phyloP scores from a whole-genome alignment of 2,329 filamentous ascomycete species.

The Sphaerulina vaccinii region DNA sequence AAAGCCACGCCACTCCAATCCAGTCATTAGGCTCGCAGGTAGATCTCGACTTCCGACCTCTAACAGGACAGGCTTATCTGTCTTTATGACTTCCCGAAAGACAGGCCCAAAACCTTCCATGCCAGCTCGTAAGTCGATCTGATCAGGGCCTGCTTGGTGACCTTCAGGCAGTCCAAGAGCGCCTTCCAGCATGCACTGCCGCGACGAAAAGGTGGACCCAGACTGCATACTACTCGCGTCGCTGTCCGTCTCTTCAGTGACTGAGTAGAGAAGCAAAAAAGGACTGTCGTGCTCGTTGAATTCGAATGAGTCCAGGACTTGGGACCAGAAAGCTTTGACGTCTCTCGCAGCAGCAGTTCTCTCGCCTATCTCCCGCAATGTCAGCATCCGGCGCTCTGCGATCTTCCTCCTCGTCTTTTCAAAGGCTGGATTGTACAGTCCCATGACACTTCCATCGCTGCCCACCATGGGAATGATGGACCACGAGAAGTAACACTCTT shows the following conservation, averaged over 20 bases:
- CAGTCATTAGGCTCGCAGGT: conserved; percentile 62
- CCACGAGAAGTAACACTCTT: conserved; percentile 83
- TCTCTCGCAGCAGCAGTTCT: conserved; percentile 70
- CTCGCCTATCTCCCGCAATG: conserved; percentile 73
- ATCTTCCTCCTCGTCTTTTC: conserved; percentile 78
- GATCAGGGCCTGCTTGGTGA: conserved; percentile 60
- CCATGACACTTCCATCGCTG: conserved; percentile 68
- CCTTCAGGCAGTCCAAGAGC: conserved; percentile 65
- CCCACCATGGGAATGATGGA: conserved; percentile 76
- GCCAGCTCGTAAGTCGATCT: conserved; percentile 68
- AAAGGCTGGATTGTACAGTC: conserved; percentile 76
- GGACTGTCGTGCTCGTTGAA: conserved; percentile 75
- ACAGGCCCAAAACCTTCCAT: conserved; percentile 73
- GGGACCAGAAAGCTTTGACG: conserved; percentile 70
- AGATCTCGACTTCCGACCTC: conserved; percentile 65
- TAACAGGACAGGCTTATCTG: conserved; percentile 65
- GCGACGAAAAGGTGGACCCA: conserved; percentile 60
- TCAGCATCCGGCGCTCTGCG: conserved; percentile 76
- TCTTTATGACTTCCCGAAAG: conserved; percentile 72
- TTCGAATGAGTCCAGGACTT: conserved; percentile 67
- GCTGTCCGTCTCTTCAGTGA: conserved; percentile 68
- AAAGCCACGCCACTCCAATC: conserved; percentile 68
- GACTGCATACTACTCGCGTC: conserved; percentile 72
- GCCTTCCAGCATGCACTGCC: conserved; percentile 69
- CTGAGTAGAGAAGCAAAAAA: conserved; percentile 74